Base-by-base conservation (phyloP, 345 rosid genomes). In the Lagerstroemia speciosa region DNA sequence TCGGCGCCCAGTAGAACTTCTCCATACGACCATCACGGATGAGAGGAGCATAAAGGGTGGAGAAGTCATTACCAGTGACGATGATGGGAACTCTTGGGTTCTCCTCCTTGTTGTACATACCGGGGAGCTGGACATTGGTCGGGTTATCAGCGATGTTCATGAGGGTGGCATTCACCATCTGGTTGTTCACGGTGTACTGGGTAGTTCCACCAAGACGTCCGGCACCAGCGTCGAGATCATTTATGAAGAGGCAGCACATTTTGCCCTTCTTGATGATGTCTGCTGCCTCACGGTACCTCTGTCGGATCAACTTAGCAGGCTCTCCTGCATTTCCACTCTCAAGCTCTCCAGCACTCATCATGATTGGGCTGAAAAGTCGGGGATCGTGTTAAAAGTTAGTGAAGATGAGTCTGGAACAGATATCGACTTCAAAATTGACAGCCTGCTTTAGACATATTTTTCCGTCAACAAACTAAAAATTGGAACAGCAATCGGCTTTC, bases 81-180 rank as follows among this genome's bases (percentile, higher is more conserved):
- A 73, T 73, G 72, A 73, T 64, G 65, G 76, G 72, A 27, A 73
- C 76, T 20, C 76, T 72, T 20, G 72, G 76, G 30, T 73, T 73
- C 12, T 73, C 76, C 45, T 73, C 76, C 72, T 73, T 73, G 72
- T 68, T 73, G 72, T 73, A 73, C 76, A 73, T 68, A 50, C 76
- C 76, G 0, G 76, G 76, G 22, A 73, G 76, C 68, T 68, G 76
- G 68, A 73, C 76, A 31, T 68, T 68, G 24, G 72, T 73, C 14
- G 76, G 76, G 76, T 73, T 73, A 68, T 73, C 76, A n/a, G 76
- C 76, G 29, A 73, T 73, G 69, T 68, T 73, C 76, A 73, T 73
- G 72, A 73, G 76, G 53, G 76, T 73, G 9, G 76, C 76, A 29
- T 73, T 73, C 52, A 73, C 76, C 76, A 73, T 73, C 72, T 73